Conservation (phyloP, 495 filamentous ascomycete species). For the Xylaria acuta region DNA sequence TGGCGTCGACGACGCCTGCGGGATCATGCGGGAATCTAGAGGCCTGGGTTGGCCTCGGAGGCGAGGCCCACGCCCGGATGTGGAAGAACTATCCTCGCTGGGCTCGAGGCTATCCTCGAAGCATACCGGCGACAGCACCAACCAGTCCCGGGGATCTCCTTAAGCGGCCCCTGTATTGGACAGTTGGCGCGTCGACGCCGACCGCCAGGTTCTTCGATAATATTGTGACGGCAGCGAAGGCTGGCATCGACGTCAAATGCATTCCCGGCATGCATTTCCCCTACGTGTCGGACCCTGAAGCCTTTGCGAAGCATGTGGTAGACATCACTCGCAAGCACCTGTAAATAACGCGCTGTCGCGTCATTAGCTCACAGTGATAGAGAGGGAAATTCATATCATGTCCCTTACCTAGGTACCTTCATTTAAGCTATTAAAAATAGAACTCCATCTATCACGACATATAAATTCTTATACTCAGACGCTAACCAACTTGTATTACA, state of each 20-base stretch:
- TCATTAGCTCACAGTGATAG: background rate
- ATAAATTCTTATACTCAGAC: background rate
- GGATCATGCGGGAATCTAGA: constrained; percentile 29
- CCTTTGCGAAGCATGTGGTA: constrained; percentile 34
- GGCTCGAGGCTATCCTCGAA: constrained; percentile 30
- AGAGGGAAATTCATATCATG: background rate
- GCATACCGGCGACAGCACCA: constrained; percentile 3
- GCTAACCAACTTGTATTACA: background rate
- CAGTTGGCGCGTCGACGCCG: constrained; percentile 33
- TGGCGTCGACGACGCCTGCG: constrained; percentile 10
- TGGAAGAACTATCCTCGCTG: constrained; percentile 37
- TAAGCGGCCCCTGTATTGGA: constrained; percentile 34
- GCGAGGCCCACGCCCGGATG: constrained; percentile 32
- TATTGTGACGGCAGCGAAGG: constrained; percentile 28
- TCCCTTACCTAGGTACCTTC: background rate
- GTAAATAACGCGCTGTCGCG: constrained; percentile 3
- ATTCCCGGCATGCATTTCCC: constrained; percentile 39
- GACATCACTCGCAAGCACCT: constrained; percentile 19
- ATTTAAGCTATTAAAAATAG: background rate
- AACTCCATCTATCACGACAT: background rate
- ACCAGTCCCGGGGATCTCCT: constrained; percentile 23
- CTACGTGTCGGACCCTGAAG: constrained; percentile 33
- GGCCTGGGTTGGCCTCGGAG: constrained; percentile 32
- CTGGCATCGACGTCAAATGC: constrained; percentile 30
- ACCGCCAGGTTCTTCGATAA: constrained; percentile 32